These are phyloP conservation scores for Rhodotorula toruloides DNA, from an alignment of 768 basidiomycete species.

Conservation along the genomic window DNA sequence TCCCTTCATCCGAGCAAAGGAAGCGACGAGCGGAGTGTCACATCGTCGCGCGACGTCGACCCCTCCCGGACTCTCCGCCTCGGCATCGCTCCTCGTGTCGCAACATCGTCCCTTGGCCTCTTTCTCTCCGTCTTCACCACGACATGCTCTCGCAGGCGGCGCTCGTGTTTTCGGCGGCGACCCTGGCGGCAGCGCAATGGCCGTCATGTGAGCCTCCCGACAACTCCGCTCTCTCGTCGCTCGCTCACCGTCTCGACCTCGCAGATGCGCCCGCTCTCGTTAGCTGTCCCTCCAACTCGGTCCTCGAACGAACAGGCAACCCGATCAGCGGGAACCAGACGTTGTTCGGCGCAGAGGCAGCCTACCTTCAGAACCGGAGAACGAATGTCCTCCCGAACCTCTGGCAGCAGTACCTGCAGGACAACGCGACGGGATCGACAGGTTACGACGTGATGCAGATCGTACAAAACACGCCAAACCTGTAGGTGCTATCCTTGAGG, in stretches of 20 bases:
- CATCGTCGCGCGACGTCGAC: too few relatives aligned
- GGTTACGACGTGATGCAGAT: constrained; percentile 10
- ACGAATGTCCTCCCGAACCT: constrained; percentile 51
- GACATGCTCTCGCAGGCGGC: too few relatives aligned
- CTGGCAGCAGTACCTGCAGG: constrained; percentile 60
- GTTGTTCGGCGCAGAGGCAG: constrained; percentile 53
- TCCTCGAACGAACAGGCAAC: constrained; percentile 11
- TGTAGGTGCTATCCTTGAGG: background rate
- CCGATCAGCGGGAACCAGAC: constrained; percentile 48
- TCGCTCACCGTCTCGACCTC: background rate
- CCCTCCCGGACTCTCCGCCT: too few relatives aligned
- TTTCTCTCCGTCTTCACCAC: too few relatives aligned
- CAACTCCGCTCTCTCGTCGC: background rate
- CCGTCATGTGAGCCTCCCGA: too few relatives aligned
- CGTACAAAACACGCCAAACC: background rate
- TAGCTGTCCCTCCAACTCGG: constrained; percentile 4
- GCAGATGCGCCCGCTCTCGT: constrained; percentile 20
- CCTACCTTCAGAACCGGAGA: constrained; percentile 53
- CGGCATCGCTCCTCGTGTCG: too few relatives aligned
- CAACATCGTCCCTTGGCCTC: too few relatives aligned
- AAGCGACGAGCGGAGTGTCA: too few relatives aligned
- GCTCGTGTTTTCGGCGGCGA: too few relatives aligned
- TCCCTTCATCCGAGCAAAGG: too few relatives aligned
- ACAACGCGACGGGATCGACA: constrained; percentile 49
- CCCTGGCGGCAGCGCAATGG: too few relatives aligned